phyloP scores from a whole-genome alignment of 768 basidiomycete genomes.

The Chiua virens region DNA sequence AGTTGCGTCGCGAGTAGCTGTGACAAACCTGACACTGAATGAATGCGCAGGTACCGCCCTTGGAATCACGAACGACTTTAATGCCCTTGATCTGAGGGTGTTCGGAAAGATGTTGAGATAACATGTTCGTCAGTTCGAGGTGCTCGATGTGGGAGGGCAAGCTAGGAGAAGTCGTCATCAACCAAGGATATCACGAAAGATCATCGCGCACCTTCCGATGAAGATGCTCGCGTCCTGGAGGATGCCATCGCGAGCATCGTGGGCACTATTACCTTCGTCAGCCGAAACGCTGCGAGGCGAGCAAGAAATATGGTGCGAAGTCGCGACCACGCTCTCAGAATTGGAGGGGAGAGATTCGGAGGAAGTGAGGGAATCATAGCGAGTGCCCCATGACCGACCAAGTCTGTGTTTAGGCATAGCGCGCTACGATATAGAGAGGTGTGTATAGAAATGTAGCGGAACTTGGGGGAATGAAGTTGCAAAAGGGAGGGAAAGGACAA shows the following conservation, averaged over 20 bases:
- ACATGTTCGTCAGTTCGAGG: constrained; percentile 55
- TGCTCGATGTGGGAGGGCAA: constrained; percentile 70
- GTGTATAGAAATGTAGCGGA: constrained; percentile 20
- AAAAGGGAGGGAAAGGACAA: constrained; percentile 1
- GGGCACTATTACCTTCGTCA: constrained; percentile 32
- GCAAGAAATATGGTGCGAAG: constrained; percentile 11
- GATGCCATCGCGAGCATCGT: constrained; percentile 44
- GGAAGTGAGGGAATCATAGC: constrained; percentile 63
- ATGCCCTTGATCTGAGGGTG: constrained; percentile 66
- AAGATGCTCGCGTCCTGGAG: constrained; percentile 81
- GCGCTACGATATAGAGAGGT: constrained; percentile 16
- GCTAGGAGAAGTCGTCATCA: constrained; percentile 37
- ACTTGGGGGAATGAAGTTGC: neutral
- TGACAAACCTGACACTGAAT: constrained; percentile 75
- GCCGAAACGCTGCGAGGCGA: constrained; percentile 13
- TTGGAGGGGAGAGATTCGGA: constrained; percentile 46
- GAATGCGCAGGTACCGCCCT: constrained; percentile 81
- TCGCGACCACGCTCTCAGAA: constrained; percentile 18
- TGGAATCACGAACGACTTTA: constrained; percentile 71
- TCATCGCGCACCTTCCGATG: constrained; percentile 67
- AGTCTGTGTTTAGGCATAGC: constrained; percentile 47
- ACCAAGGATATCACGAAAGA: neutral
- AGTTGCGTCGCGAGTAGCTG: neutral
- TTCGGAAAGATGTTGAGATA: constrained; percentile 66
- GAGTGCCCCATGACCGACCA: constrained; percentile 65